Evolutionary conservation across 768 basidiomycete genomes (phyloP).

Genomic region (Arthromyces matolae): DNA sequence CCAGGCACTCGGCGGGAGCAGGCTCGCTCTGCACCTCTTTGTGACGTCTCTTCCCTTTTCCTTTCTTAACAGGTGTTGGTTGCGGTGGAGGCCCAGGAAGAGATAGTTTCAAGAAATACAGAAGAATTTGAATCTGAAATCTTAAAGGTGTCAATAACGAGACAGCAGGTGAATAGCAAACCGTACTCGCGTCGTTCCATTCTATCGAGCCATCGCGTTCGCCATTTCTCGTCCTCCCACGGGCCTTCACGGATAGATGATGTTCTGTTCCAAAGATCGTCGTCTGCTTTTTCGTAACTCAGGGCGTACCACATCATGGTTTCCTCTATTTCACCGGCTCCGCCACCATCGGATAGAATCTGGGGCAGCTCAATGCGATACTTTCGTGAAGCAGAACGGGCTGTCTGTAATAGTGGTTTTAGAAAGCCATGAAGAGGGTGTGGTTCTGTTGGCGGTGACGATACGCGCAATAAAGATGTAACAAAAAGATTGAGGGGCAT

Average conservation of each 20-base stretch:
- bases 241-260: constrained; percentile 27
- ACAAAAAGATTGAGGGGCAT: constrained; percentile 62
- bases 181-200: constrained; percentile 68
- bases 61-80: constrained; percentile 25
- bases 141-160: constrained; percentile 31
- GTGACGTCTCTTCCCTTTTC: constrained; percentile 29
- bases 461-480: constrained; percentile 52
- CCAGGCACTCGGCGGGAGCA: constrained; percentile 51
- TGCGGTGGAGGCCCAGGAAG: constrained; percentile 45
- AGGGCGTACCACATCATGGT: constrained; percentile 75
- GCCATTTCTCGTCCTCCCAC: constrained; percentile 54
- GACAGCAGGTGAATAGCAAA: neutral
- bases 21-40: constrained; percentile 19
- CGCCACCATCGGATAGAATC: constrained; percentile 56
- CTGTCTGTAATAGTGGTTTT: constrained; percentile 60
- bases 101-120: constrained; percentile 63
- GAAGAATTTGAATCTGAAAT: constrained; percentile 70
- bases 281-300: constrained; percentile 51
- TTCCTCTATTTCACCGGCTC: constrained; percentile 63
- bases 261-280: constrained; percentile 24
- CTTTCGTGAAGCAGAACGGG: constrained; percentile 51
- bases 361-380: constrained; percentile 62
- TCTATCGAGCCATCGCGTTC: constrained; percentile 52
- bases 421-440: constrained; percentile 60
- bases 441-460: constrained; percentile 27